These are phyloP conservation scores for Clausena lansium DNA, from an alignment of 345 rosid species.

Conservation along the genomic window DNA sequence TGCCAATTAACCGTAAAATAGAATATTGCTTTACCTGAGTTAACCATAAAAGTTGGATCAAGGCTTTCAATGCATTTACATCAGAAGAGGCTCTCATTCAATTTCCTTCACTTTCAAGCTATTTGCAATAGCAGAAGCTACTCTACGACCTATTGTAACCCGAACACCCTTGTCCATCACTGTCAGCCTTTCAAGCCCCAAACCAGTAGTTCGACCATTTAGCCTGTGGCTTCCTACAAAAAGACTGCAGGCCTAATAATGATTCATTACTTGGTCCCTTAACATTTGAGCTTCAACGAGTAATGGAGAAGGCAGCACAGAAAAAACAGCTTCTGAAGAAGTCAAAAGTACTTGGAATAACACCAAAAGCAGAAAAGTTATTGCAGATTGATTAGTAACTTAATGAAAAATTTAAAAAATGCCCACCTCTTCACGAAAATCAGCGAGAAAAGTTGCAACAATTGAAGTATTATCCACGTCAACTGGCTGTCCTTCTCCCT, in stretches of 20 bases:
- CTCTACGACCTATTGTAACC: conserved; percentile 71
- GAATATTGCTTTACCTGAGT: conserved; percentile 61
- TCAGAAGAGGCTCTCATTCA: no score
- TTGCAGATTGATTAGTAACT: conserved; percentile 13
- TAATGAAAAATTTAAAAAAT: conserved; percentile 15
- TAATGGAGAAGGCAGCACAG: no score
- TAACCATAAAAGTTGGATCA: conserved; percentile 72
- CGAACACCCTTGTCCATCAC: conserved; percentile 96
- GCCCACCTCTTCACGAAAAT: conserved; percentile 95
- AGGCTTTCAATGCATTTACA: conserved; percentile 67
- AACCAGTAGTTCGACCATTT: conserved; percentile 72
- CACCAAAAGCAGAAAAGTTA: conserved; percentile 19
- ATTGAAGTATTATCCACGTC: conserved; percentile 95
- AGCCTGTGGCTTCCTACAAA: conserved; percentile 81
- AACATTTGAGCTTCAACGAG: no score
- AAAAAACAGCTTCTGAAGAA: conserved; percentile 90
- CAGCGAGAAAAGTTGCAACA: conserved; percentile 95
- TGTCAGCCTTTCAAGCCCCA: conserved; percentile 83
- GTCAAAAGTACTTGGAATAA: conserved; percentile 79
- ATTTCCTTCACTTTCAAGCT: no score
- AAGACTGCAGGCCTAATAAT: no score
- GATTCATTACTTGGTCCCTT: no score
- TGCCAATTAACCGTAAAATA: no score
- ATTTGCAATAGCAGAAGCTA: conserved; percentile 55
- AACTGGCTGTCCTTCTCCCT: no score